Percentiles rank a stretch among this genome's conserved stretches.
phyloP scores from a whole-genome alignment of 2,329 filamentous ascomycete genomes.

The Penicillium sp. region DNA sequence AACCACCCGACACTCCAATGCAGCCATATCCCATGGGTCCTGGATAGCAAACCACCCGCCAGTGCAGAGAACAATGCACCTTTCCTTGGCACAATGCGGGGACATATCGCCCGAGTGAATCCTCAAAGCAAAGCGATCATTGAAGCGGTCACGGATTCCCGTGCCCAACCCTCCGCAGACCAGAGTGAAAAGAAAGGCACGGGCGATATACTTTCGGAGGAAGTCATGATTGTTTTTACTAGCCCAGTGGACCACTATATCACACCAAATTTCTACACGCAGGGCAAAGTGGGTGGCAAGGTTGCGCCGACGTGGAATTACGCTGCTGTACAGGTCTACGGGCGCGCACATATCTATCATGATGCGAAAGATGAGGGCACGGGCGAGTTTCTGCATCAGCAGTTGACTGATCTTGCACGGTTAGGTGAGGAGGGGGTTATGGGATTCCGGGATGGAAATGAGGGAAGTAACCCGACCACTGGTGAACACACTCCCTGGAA shows the following conservation, averaged over 20 bases:
- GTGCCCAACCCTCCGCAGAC: background rate
- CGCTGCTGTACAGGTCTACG: slow-evolving; percentile 49
- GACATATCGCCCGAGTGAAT: slow-evolving; percentile 22
- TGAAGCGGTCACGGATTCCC: slow-evolving; percentile 3
- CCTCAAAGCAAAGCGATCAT: slow-evolving; percentile 21
- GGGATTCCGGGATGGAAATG: slow-evolving; percentile 5
- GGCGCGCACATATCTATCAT: slow-evolving; percentile 13
- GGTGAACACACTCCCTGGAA: slow-evolving; percentile 12
- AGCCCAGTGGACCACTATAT: slow-evolving; percentile 22
- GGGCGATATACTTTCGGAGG: background rate
- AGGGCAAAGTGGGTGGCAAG: slow-evolving; percentile 65
- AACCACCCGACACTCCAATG: slow-evolving; percentile 17
- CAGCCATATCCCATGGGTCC: slow-evolving; percentile 21
- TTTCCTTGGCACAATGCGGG: slow-evolving; percentile 8
- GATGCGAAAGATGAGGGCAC: background rate
- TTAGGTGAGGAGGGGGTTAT: slow-evolving; percentile 16
- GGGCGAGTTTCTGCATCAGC: slow-evolving; percentile 2
- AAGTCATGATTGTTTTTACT: slow-evolving; percentile 19
- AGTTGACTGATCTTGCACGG: slow-evolving; percentile 15
- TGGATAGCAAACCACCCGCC: slow-evolving; percentile 6
- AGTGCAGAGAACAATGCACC: background rate
- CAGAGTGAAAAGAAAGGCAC: background rate
- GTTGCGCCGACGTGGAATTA: slow-evolving; percentile 74
- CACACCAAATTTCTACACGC: slow-evolving; percentile 63
- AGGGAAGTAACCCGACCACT: background rate